Base-by-base conservation (phyloP, 208 protist genomes). In the Wallacemonas sp. region DNA sequence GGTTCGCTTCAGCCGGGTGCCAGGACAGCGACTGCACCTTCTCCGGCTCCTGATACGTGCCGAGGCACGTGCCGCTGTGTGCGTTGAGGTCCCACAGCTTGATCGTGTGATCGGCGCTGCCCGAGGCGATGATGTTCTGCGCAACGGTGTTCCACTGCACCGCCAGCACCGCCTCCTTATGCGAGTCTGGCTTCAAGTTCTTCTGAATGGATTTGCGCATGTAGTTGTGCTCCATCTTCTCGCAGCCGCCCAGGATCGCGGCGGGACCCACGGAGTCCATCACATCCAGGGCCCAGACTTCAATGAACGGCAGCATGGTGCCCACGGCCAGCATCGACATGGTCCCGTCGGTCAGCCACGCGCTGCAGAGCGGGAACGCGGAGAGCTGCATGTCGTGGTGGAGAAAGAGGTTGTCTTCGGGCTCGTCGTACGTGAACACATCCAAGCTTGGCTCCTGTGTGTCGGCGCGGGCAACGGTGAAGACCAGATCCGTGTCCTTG, bases 211-310 rank as follows among this genome's bases (percentile, higher is more conserved):
- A 84, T 38, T 79, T 83, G 48, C 76, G 84, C 55, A 79, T 75
- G 65, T 96, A 96, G 80, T 96, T 97, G 70, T 85, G 24, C 62
- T 79, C 72, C 63, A 63, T 56, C 27, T 74, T 65, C 57, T 77
- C 81, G 65, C 84, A 93, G 26, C 89, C 85, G 38, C 97, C 98
- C 12, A 99, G 85, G 3, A 92, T 72, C n/a, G 77, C 62, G 3
- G 87, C 80, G n/a, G 98, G 97, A 65, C 95, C 82, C 21, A 98
- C 80, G 17, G 93, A 82, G 72, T 99, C 97, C 30, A 99, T 91
- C 16, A 99, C 83, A 76, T 99, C 98, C 16, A 99, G 80, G 54
- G 98, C 88, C 98, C 98, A 99, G 17, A 99, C 74, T 65, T 99
- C 98, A 61, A 99, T 98, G 26, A 90, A 87, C n/a, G 97, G 96